These are phyloP conservation scores for Platismatia glauca DNA, from an alignment of 495 filamentous ascomycete species.

Conservation along the genomic window DNA sequence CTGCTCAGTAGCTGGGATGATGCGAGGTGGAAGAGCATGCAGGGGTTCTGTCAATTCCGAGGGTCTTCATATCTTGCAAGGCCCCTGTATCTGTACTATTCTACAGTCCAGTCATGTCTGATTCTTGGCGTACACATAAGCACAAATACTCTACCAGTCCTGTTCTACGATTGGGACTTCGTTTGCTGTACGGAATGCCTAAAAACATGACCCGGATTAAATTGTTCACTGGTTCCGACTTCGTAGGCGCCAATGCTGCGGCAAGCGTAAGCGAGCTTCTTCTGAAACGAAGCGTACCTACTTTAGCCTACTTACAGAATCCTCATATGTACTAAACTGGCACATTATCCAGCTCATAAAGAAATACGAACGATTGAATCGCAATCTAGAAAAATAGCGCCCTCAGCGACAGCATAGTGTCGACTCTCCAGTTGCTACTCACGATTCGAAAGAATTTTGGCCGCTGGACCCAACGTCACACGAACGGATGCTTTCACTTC, in stretches of 20 bases:
- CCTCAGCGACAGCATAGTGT: neutral
- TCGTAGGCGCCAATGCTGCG: constrained; percentile 1
- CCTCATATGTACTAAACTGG: no score
- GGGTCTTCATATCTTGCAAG: neutral
- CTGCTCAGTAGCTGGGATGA: neutral
- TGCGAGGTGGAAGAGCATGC: neutral
- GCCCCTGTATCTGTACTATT: constrained; percentile 5
- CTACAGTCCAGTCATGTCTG: neutral
- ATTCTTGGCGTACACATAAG: constrained; percentile 3
- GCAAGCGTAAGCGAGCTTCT: constrained; percentile 2
- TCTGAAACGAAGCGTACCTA: neutral
- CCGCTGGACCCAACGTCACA: neutral
- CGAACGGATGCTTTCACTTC: constrained; percentile 11
- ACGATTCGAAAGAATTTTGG: no score
- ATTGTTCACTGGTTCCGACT: no score
- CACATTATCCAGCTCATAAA: neutral
- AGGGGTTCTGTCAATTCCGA: neutral
- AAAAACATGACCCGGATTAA: neutral
- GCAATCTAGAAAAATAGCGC: neutral
- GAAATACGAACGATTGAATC: neutral
- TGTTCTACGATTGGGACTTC: neutral
- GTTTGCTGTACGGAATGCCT: neutral
- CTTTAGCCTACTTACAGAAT: no score
- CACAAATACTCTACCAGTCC: constrained; percentile 1
- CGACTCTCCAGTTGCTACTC: neutral